Evolutionary conservation across 768 basidiomycete genomes (phyloP).

Genomic region (Macrolepiota dolichaula): DNA sequence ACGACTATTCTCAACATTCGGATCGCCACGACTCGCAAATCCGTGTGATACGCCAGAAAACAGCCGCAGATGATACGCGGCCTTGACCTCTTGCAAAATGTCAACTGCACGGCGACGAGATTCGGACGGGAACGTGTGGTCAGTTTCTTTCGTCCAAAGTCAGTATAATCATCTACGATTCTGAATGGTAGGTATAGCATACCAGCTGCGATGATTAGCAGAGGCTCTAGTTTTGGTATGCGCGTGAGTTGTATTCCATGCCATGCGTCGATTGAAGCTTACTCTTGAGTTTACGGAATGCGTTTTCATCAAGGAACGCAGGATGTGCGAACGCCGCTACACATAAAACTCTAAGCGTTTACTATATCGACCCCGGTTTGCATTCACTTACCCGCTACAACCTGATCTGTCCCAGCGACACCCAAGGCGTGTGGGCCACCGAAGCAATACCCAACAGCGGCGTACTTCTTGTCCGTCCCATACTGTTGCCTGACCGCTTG

Average conservation of each 20-base stretch:
- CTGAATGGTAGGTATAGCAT: background rate
- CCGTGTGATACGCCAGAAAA: conserved; percentile 51
- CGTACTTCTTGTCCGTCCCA: conserved; percentile 37
- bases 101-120: conserved; percentile 55
- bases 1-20: conserved; percentile 37
- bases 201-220: conserved; percentile 58
- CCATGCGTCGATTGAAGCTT: conserved; percentile 15
- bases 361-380: background rate
- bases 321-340: conserved; percentile 59
- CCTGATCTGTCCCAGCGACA: conserved; percentile 38
- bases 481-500: conserved; percentile 45
- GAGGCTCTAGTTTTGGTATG: conserved; percentile 36
- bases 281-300: conserved; percentile 48
- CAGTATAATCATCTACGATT: no score
- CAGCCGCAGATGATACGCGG: conserved; percentile 53
- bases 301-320: conserved; percentile 40
- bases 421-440: conserved; percentile 51
- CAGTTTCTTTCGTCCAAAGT: conserved; percentile 36
- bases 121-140: conserved; percentile 48
- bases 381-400: conserved; percentile 42
- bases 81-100: conserved; percentile 46
- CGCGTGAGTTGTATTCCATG: background rate
- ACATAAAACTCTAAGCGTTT: background rate
- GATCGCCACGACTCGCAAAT: conserved; percentile 45
- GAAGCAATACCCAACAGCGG: conserved; percentile 55